Evolutionary conservation across 768 basidiomycete genomes (phyloP).

Genomic region (Pisolithus marmoratus): DNA sequence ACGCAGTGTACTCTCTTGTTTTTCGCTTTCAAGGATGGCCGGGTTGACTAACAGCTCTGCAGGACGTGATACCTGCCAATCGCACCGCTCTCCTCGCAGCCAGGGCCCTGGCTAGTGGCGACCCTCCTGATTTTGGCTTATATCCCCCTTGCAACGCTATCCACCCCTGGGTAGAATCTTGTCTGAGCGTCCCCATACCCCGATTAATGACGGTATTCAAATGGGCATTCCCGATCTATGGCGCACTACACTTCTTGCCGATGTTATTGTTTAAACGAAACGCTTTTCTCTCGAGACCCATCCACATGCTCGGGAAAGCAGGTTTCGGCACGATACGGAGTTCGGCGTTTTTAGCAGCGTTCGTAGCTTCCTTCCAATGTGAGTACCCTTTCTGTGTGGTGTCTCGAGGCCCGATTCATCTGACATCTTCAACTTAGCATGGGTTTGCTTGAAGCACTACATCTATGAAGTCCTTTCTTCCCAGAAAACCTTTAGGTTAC

Average conservation of each 20-base stretch:
- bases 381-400: constrained; percentile 13
- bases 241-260: constrained; percentile 86
- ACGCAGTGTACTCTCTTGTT: constrained; percentile 35
- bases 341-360: constrained; percentile 80
- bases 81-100: constrained; percentile 41
- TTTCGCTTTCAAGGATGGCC: background rate
- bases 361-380: constrained; percentile 82
- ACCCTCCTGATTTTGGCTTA: constrained; percentile 39
- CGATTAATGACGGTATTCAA: constrained; percentile 77
- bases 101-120: constrained; percentile 30
- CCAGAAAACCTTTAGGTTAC: constrained; percentile 31
- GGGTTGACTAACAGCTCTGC: constrained; percentile 4
- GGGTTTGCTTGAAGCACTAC: constrained; percentile 63
- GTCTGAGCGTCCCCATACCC: constrained; percentile 37
- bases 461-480: constrained; percentile 45
- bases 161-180: constrained; percentile 66
- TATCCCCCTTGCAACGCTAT: constrained; percentile 66
- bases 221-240: constrained; percentile 83
- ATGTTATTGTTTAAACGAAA: constrained; percentile 75
- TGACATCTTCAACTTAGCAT: constrained; percentile 32
- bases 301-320: constrained; percentile 58
- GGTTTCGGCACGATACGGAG: constrained; percentile 72
- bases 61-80: constrained; percentile 55
- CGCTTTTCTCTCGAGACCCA: constrained; percentile 59
- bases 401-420: background rate